phyloP scores from a whole-genome alignment of 1,284 basidiomycete genomes.

The Pascua sp. region DNA sequence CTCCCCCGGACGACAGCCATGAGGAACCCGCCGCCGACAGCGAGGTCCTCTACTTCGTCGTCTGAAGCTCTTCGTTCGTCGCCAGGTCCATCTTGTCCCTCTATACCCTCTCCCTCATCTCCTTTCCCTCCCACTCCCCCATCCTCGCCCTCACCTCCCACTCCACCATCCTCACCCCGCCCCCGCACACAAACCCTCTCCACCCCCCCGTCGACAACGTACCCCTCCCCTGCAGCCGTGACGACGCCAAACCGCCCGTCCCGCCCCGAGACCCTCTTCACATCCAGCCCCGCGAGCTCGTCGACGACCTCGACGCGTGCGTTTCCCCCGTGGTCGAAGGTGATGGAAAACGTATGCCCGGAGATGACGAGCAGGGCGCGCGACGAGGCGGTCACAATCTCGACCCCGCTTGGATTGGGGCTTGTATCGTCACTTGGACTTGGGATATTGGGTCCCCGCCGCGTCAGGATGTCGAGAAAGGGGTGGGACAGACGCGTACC shows the following conservation, averaged over 20 bases:
- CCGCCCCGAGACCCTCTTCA: not conserved
- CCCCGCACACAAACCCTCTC: no score
- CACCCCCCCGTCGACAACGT: not conserved
- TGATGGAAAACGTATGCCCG: no score
- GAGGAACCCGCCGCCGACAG: not conserved
- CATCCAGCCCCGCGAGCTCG: not conserved
- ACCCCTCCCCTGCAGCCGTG: constrained; percentile 2
- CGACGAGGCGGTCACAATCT: not conserved
- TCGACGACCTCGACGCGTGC: not conserved
- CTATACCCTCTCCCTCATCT: not conserved
- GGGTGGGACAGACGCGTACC: not conserved
- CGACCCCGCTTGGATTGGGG: not conserved
- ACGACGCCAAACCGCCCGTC: not conserved
- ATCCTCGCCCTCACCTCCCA: not conserved
- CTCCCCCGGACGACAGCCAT: not conserved
- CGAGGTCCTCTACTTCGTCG: not conserved
- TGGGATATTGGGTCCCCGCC: not conserved
- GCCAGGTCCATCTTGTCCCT: not conserved
- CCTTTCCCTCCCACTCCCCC: not conserved
- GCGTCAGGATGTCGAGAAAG: not conserved
- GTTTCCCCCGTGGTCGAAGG: no score
- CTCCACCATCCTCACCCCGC: not conserved
- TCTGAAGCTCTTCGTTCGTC: no score
- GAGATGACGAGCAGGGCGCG: not conserved
- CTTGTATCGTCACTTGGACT: not conserved